Percentiles rank a stretch among this genome's conserved stretches.
Evolutionary conservation across 2,329 filamentous ascomycete genomes (phyloP).

Genomic region (Exophiala aquamarina): DNA sequence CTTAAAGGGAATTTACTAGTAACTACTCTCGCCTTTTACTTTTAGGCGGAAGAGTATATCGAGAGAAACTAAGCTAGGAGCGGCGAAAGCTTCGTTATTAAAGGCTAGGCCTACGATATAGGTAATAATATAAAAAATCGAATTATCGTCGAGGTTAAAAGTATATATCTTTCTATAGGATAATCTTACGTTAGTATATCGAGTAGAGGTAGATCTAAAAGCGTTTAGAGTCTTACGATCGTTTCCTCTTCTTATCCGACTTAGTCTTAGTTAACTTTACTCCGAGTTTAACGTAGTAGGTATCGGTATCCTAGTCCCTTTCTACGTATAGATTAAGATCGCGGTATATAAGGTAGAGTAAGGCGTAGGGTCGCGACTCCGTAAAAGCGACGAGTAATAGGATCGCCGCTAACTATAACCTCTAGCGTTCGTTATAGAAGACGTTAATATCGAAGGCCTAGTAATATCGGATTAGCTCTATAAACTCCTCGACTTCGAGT

Average conservation of each 20-base stretch:
- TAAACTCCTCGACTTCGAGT: conserved; percentile 14
- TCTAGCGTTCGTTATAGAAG: conserved; percentile 13
- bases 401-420: conserved; percentile 11
- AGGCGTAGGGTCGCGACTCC: conserved; percentile 6
- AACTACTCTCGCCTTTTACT: conserved; percentile 3
- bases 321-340: conserved; percentile 15
- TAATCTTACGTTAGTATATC: not conserved
- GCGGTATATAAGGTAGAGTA: conserved; percentile 13
- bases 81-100: conserved; percentile 11
- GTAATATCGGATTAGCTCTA: conserved; percentile 14
- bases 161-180: conserved; percentile 1
- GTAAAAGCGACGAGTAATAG: conserved; percentile 15
- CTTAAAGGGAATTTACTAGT: conserved; percentile 5
- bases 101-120: conserved; percentile 13
- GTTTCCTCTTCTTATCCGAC: conserved; percentile 14
- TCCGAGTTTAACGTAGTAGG: conserved; percentile 5
- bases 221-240: conserved; percentile 6
- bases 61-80: conserved; percentile 1
- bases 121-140: conserved; percentile 16
- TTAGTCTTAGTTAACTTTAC: conserved; percentile 16
- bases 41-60: conserved; percentile 3
- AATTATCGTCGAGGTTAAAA: conserved; percentile 14
- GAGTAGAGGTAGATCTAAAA: not conserved
- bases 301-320: conserved; percentile 14
- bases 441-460: conserved; percentile 15